phyloP scores from a whole-genome alignment of 148 eudicot genomes.

The Nyssa sinensis region DNA sequence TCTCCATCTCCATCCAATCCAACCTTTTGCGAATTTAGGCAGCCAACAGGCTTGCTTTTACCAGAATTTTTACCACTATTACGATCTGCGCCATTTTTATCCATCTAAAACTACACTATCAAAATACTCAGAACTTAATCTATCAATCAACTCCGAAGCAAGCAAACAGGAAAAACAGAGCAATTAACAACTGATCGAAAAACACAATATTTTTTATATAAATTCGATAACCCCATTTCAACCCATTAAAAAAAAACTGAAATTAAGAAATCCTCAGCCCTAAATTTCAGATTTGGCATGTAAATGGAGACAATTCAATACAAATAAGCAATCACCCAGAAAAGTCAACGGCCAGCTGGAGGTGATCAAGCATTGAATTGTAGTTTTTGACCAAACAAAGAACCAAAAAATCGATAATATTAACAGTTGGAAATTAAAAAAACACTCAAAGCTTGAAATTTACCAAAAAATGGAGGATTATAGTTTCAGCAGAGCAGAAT shows the following conservation, averaged over 20 bases:
- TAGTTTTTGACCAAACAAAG: background rate
- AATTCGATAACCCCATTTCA: background rate
- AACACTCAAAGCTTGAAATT: background rate
- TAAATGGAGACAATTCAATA: background rate
- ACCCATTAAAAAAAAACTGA: background rate
- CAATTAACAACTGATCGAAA: slow-evolving; percentile 1
- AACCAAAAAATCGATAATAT: background rate
- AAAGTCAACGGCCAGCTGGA: slow-evolving; percentile 9
- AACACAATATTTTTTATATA: no score
- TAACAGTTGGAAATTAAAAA: background rate
- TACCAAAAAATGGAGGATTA: background rate
- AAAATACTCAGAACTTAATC: background rate
- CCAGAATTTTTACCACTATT: slow-evolving; percentile 14
- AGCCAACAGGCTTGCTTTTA: slow-evolving; percentile 42
- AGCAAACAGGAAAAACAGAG: no score
- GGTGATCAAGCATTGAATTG: background rate
- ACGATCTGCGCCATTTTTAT: background rate
- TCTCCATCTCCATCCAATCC: slow-evolving; percentile 20
- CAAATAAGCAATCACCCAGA: background rate
- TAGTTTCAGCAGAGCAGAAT: background rate
- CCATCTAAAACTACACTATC: background rate
- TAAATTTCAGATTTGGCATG: background rate
- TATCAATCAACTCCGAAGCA: background rate
- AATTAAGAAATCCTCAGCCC: slow-evolving; percentile 7
- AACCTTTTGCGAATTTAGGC: slow-evolving; percentile 23